A percentile compares a stretch with the other conserved stretches of the same genome.
Evolutionary conservation across 495 filamentous ascomycete genomes (phyloP).

Genomic region (Choiromyces venosus): DNA sequence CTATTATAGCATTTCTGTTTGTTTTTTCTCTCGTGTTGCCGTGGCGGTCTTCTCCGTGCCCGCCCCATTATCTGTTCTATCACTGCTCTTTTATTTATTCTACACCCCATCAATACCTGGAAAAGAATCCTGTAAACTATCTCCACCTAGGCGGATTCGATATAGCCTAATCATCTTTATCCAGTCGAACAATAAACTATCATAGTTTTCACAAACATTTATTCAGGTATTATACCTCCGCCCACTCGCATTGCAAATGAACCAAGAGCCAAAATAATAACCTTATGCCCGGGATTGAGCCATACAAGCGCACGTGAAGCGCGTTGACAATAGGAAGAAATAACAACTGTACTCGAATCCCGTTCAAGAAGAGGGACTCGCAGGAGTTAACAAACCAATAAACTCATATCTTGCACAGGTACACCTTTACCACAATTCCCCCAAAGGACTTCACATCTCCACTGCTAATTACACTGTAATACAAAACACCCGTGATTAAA

Average conservation of each 20-base stretch:
- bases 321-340: no score
- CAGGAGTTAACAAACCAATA: no score
- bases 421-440: no score
- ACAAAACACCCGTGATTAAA: not conserved
- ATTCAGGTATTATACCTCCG: not conserved
- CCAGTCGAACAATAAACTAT: not conserved
- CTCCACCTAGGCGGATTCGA: not conserved
- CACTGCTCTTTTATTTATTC: not conserved
- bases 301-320: no score
- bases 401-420: no score
- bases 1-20: not conserved
- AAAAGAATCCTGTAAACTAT: not conserved
- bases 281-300: no score
- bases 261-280: no score
- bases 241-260: no score
- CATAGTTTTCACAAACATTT: not conserved
- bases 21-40: not conserved
- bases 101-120: not conserved
- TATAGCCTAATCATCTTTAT: not conserved
- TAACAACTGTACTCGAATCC: no score
- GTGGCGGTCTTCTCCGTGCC: not conserved
- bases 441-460: not conserved
- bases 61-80: not conserved
- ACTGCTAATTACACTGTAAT: not conserved
- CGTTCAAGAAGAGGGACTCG: no score